A percentile compares a stretch with the other conserved stretches of the same genome.
phyloP scores from a whole-genome alignment of 768 basidiomycete genomes.

The Suillus variegatus region DNA sequence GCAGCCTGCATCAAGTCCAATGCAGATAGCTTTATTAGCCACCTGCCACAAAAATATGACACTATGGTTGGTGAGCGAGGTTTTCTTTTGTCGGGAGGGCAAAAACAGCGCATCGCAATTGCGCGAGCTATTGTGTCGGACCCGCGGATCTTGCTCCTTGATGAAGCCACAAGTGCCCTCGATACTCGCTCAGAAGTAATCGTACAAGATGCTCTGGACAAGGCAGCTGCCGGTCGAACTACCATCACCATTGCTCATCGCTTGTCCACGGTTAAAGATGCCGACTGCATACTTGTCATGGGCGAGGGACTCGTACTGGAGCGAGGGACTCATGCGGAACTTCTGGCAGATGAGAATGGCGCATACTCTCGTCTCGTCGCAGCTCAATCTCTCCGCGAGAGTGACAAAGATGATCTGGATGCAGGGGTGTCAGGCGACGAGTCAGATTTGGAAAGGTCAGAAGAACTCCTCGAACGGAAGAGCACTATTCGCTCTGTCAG shows the following conservation, averaged over 20 bases:
- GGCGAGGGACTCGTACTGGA: constrained; percentile 45
- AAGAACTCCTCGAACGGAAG: constrained; percentile 31
- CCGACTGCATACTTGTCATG: constrained; percentile 45
- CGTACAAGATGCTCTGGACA: constrained; percentile 55
- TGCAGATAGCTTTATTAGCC: constrained; percentile 50
- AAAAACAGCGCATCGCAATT: constrained; percentile 55
- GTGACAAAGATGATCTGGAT: constrained; percentile 22
- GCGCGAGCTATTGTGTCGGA: constrained; percentile 53
- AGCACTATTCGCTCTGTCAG: constrained; percentile 17
- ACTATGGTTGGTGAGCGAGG: constrained; percentile 53
- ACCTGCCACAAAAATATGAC: constrained; percentile 49
- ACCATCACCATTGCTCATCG: constrained; percentile 36
- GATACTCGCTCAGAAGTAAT: constrained; percentile 53
- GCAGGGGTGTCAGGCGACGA: constrained; percentile 12
- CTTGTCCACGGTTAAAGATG: constrained; percentile 46
- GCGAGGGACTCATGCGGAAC: constrained; percentile 42
- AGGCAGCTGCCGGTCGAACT: constrained; percentile 43
- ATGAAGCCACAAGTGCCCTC: constrained; percentile 51
- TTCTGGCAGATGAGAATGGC: constrained; percentile 37
- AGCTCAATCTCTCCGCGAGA: constrained; percentile 42
- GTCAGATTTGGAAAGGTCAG: constrained; percentile 29
- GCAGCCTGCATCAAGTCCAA: constrained; percentile 52
- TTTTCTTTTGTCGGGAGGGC: constrained; percentile 50
- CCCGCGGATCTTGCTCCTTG: constrained; percentile 49
- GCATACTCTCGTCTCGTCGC: constrained; percentile 43